Percentiles rank a stretch among this genome's conserved stretches.
Conservation (phyloP, 2,329 filamentous ascomycete genomes). For the Diplocarpon mali region DNA sequence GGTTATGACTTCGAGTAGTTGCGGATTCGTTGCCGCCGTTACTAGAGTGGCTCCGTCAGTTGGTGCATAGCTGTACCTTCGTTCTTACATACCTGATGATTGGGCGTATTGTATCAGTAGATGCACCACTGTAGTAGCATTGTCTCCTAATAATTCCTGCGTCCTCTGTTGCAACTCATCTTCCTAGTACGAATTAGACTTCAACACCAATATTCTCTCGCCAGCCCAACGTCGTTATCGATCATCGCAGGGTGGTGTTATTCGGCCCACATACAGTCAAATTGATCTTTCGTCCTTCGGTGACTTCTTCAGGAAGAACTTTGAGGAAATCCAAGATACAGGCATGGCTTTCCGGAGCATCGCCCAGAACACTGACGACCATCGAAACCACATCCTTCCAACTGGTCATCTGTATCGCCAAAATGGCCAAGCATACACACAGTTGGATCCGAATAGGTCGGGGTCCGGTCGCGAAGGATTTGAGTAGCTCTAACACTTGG, state of each 20-base stretch:
- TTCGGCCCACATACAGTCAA: constrained; percentile 83
- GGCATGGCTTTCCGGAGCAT: constrained; percentile 66
- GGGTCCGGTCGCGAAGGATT: constrained; percentile 69
- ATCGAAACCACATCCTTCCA: constrained; percentile 89
- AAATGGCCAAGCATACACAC: constrained; percentile 84
- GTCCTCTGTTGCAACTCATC: constrained; percentile 84
- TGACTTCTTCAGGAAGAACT: constrained; percentile 96
- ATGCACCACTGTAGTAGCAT: constrained; percentile 75
- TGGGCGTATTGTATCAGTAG: constrained; percentile 85
- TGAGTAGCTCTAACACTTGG: constrained; percentile 72
- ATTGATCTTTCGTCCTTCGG: constrained; percentile 98
- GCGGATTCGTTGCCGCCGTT: constrained; percentile 71
- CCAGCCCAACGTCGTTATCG: constrained; percentile 27
- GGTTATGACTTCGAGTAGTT: constrained; percentile 87
- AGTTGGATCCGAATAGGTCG: constrained; percentile 82
- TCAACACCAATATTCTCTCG: constrained; percentile 28
- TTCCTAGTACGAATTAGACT: constrained; percentile 61
- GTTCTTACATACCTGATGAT: constrained; percentile 63
- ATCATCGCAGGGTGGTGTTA: constrained; percentile 34
- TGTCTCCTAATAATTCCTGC: constrained; percentile 79
- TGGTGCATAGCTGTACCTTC: constrained; percentile 5
- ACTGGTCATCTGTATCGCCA: constrained; percentile 90
- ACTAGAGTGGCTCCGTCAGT: constrained; percentile 35
- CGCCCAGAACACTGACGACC: constrained; percentile 68
- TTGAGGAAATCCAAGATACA: constrained; percentile 93